phyloP scores from a whole-genome alignment of 257 asterid genomes.

The Ajuga chamaepitys region DNA sequence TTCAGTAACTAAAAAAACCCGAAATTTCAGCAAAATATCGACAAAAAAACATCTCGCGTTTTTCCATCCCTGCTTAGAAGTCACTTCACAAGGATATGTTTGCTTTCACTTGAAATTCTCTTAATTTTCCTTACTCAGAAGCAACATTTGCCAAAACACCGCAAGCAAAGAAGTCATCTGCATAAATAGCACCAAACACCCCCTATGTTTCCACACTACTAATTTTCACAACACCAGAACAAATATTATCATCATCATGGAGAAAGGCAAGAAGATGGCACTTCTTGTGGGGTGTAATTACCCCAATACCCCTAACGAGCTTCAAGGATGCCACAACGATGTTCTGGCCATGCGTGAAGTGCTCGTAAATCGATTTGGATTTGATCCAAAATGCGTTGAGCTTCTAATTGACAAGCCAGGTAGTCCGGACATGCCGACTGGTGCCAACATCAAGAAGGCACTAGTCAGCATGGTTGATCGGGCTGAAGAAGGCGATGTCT shows the following conservation, averaged over 20 bases:
- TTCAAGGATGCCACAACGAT: conserved; percentile 75
- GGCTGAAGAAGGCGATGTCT: conserved; percentile 47
- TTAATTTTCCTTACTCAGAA: conserved; percentile 10
- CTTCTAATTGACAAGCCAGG: conserved; percentile 55
- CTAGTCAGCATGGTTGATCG: conserved; percentile 44
- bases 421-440: conserved; percentile 50
- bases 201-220: neutral
- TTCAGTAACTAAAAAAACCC: no score
- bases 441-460: conserved; percentile 62
- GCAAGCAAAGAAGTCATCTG: conserved; percentile 8
- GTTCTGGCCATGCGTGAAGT: conserved; percentile 51
- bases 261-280: conserved; percentile 47
- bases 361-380: conserved; percentile 48
- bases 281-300: conserved; percentile 89
- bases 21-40: no score
- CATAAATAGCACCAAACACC: conserved; percentile 17
- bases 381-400: conserved; percentile 27
- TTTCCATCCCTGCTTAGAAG: no score
- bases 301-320: conserved; percentile 50
- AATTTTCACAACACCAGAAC: neutral
- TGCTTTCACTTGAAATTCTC: conserved; percentile 16
- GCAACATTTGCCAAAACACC: conserved; percentile 12
- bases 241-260: conserved; percentile 19
- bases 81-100: conserved; percentile 3
- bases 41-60: no score